Conservation (phyloP, 2,329 filamentous ascomycete species). For the Apiospora koreana region DNA sequence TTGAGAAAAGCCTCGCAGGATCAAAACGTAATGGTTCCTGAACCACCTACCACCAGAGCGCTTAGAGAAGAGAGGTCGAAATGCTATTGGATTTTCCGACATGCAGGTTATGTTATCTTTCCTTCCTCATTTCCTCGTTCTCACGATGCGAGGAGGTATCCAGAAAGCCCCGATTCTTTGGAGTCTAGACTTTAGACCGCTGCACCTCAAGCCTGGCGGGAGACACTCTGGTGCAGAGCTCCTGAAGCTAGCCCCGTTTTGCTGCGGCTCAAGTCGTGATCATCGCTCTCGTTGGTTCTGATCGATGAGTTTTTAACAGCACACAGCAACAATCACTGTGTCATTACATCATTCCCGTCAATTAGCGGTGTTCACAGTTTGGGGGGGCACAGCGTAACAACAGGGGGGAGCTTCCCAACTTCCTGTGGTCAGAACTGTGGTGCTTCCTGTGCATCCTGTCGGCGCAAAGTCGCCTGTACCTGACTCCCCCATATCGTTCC, state of each 20-base stretch:
- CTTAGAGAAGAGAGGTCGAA: background rate
- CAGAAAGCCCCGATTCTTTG: background rate
- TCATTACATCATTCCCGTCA: slow-evolving; percentile 14
- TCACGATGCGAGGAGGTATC: background rate
- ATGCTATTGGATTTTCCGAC: background rate
- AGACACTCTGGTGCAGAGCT: background rate
- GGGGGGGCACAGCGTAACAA: background rate
- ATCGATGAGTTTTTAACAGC: background rate
- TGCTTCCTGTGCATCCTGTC: too few species aligned
- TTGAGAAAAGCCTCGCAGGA: background rate
- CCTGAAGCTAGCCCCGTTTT: background rate
- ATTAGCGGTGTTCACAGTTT: slow-evolving; percentile 1
- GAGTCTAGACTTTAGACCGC: background rate
- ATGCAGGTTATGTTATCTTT: background rate
- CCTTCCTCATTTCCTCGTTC: background rate
- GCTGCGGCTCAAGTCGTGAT: slow-evolving; percentile 6
- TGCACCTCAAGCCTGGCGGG: background rate
- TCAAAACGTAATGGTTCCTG: background rate
- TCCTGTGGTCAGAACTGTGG: too few species aligned
- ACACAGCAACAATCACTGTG: background rate
- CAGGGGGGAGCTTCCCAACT: background rate
- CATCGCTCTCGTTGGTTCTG: slow-evolving; percentile 8
- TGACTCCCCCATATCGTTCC: background rate
- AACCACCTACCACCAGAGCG: background rate
- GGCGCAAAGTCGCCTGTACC: background rate